Base-by-base conservation (phyloP, 2,329 filamentous ascomycete species). In the Amesomyces nigricolor region DNA sequence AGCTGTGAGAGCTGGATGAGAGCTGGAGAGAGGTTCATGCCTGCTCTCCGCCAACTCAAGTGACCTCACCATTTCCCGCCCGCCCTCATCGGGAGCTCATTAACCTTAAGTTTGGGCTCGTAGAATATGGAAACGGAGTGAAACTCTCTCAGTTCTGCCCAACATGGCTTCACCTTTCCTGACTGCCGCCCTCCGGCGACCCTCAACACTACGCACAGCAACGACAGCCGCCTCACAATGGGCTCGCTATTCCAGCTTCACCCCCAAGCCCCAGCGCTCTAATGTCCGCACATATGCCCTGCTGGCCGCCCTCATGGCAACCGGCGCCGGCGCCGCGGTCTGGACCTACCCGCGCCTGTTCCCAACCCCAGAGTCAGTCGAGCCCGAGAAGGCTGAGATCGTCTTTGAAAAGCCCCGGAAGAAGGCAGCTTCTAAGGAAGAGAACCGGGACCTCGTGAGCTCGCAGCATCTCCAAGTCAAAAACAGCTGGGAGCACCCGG, bases 401-500 rank as follows among this genome's bases (percentile, higher is more conserved):
- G 75, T 82, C 56, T 88, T 90, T 60, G 89, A 95, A 71, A 79
- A 85, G 67, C 72, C 82, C 22, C 77, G 84, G 53, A 76, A 73
- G 59, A 76, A 78, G 58, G 75, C 56, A 2, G 37, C 78, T 1
- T 85, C 83, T 6, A 83, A 83, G 61, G 88, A 91, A 69, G 86
- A 90, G 61, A 85, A 86, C 60, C 74, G 88, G 55, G 87, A 91
- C 53, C 72, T 88, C 55, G 83, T 95, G 63, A 92, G 88, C 67
- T 89, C 88, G 10, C 89, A 95, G 68, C 90, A 95, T 72, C 73
- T 89, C 5, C 92, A 96, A 73, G 88, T 96, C 56, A 90, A 88
- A 73, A 83, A 82, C 67, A 95, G 89, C 71, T 84, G 80, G 78
- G 82, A 83, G 71, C 85, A 88, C 58, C 92, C 94, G 0, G 94